phyloP scores from a whole-genome alignment of 495 filamentous ascomycete genomes.

The Penicillium soppii region DNA sequence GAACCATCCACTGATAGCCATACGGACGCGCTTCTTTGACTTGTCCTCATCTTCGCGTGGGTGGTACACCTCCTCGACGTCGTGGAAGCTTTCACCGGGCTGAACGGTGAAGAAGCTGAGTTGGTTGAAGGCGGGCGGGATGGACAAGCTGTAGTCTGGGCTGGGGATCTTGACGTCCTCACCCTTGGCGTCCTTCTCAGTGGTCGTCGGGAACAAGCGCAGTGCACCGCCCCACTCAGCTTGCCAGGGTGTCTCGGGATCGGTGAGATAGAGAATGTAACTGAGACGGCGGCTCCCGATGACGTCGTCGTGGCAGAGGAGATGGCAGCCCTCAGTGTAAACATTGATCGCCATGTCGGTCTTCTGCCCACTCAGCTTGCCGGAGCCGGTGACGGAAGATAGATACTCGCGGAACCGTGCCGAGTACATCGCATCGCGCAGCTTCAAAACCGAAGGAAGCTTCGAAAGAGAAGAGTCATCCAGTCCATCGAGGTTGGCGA shows the following conservation, averaged over 20 bases:
- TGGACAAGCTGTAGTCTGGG: conserved; percentile 70
- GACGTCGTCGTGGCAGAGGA: conserved; percentile 97
- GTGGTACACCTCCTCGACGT: conserved; percentile 96
- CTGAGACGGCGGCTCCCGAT: conserved; percentile 91
- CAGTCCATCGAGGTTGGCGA: conserved; percentile 94
- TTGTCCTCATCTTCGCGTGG: conserved; percentile 60
- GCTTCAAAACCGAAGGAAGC: conserved; percentile 78
- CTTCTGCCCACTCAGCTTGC: conserved; percentile 85
- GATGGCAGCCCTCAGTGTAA: conserved; percentile 93
- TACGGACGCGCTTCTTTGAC: conserved; percentile 71
- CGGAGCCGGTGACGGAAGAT: conserved; percentile 77
- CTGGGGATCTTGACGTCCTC: conserved; percentile 71
- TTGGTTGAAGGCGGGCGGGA: conserved; percentile 96
- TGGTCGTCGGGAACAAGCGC: conserved; percentile 79
- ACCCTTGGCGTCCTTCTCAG: conserved; percentile 61
- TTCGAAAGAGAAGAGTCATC: conserved; percentile 77
- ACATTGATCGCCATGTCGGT: conserved; percentile 99
- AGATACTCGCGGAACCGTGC: conserved; percentile 84
- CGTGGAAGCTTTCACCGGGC: conserved; percentile 95
- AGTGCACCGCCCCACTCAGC: conserved; percentile 92
- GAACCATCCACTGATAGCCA: conserved; percentile 99
- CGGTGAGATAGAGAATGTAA: conserved; percentile 95
- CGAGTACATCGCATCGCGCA: conserved; percentile 93
- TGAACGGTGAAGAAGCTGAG: conserved; percentile 97
- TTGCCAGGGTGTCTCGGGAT: conserved; percentile 90